These are phyloP conservation scores for Capsella bursapastoris DNA, from an alignment of 345 rosid species.

Conservation along the genomic window DNA sequence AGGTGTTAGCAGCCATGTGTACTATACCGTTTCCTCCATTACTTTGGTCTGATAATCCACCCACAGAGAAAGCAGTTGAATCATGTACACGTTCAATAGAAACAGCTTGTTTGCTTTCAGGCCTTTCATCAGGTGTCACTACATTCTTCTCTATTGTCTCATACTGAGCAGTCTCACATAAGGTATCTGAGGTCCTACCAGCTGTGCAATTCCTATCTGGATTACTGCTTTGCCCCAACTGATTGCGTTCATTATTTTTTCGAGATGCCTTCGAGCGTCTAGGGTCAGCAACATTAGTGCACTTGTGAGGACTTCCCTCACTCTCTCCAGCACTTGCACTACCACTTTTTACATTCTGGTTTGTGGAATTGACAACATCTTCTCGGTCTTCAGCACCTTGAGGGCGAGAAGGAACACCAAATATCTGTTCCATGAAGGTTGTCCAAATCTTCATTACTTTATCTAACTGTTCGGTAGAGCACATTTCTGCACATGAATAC, in stretches of 20 bases:
- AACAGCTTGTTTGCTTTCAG: slow-evolving; percentile 29
- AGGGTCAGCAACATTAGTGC: slow-evolving; percentile 47
- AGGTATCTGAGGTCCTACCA: slow-evolving; percentile 46
- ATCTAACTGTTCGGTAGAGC: slow-evolving; percentile 77
- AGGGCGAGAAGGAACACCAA: slow-evolving; percentile 74
- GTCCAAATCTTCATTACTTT: slow-evolving; percentile 86
- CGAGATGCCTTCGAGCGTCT: slow-evolving; percentile 50
- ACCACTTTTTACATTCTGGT: slow-evolving; percentile 54
- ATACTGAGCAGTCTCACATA: slow-evolving; percentile 27
- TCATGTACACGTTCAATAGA: slow-evolving; percentile 6
- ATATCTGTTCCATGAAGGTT: slow-evolving; percentile 78
- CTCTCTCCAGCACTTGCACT: slow-evolving; percentile 56
- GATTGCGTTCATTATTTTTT: slow-evolving; percentile 58
- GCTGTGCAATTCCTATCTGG: neutral
- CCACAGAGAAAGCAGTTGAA: slow-evolving; percentile 10
- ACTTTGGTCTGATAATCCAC: slow-evolving; percentile 28
- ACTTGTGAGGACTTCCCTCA: slow-evolving; percentile 63
- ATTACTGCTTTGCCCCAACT: slow-evolving; percentile 57
- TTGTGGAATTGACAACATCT: slow-evolving; percentile 64
- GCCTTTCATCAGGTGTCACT: slow-evolving; percentile 54
- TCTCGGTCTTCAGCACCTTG: slow-evolving; percentile 75
- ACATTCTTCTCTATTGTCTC: slow-evolving; percentile 50
- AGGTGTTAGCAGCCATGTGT: slow-evolving; percentile 23
- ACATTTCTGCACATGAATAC: slow-evolving; percentile 85
- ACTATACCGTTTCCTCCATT: slow-evolving; percentile 18